Percentiles rank a stretch among this genome's conserved stretches.
phyloP scores from a whole-genome alignment of 805 yeast genomes.

The Kluyveromyces dobzhanskii region DNA sequence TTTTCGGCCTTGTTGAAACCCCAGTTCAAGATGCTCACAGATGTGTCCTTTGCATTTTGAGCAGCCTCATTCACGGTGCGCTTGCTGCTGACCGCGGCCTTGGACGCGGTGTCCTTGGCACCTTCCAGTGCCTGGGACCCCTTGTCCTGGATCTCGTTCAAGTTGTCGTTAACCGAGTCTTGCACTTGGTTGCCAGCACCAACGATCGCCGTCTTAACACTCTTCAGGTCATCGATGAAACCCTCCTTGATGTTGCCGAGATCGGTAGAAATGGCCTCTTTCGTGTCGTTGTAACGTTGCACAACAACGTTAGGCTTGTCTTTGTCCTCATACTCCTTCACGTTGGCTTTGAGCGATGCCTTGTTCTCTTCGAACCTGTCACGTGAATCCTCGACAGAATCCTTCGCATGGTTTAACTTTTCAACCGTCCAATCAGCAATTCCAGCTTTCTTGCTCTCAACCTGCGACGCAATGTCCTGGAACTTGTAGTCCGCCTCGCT shows the following conservation, averaged over 20 bases:
- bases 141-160: conserved; percentile 11
- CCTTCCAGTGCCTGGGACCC: conserved; percentile 11
- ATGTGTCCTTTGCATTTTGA: conserved; percentile 12
- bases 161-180: conserved; percentile 5
- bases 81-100: conserved; percentile 6
- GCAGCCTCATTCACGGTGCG: conserved; percentile 8
- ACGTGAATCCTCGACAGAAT: conserved; percentile 4
- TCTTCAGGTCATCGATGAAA: conserved; percentile 10
- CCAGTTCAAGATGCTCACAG: conserved; percentile 22
- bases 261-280: conserved; percentile 7
- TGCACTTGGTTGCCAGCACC: conserved; percentile 5
- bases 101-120: conserved; percentile 3
- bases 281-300: conserved; percentile 6
- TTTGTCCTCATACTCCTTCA: conserved; percentile 3
- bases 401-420: conserved; percentile 7
- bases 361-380: conserved; percentile 8
- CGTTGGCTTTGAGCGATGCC: conserved; percentile 6
- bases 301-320: conserved; percentile 5
- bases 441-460: conserved; percentile 8
- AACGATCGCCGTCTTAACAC: conserved; percentile 11
- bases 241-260: conserved; percentile 12
- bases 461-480: conserved; percentile 7
- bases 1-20: conserved; percentile 25
- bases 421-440: conserved; percentile 8
- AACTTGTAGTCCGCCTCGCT: conserved; percentile 8